These are phyloP conservation scores for Coniferiporia sulphurascens DNA, from an alignment of 1,284 basidiomycete species.

Conservation along the genomic window DNA sequence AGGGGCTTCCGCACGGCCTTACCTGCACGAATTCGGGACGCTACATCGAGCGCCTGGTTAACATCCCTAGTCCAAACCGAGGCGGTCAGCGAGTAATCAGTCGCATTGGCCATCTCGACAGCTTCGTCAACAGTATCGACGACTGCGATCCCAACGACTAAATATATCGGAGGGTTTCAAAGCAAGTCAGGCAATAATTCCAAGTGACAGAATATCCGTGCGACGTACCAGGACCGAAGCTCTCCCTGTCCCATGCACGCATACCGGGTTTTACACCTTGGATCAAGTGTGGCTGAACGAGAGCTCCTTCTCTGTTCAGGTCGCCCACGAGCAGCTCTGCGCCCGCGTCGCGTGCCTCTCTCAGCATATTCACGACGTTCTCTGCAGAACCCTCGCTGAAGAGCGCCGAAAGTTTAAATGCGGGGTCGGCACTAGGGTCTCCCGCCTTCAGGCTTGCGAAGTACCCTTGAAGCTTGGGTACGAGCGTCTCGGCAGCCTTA, in stretches of 20 bases:
- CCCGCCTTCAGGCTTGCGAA: slow-evolving; percentile 34
- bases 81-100: slow-evolving; percentile 49
- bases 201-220: slow-evolving; percentile 15
- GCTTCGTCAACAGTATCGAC: slow-evolving; percentile 50
- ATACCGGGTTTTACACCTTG: slow-evolving; percentile 44
- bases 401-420: slow-evolving; percentile 34
- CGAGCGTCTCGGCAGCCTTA: slow-evolving; percentile 32
- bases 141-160: slow-evolving; percentile 44
- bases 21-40: slow-evolving; percentile 46
- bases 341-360: slow-evolving; percentile 47
- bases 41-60: slow-evolving; percentile 42
- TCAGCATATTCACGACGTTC: slow-evolving; percentile 43
- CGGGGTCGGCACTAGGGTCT: slow-evolving; percentile 24
- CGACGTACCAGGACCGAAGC: slow-evolving; percentile 51
- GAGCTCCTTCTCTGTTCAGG: slow-evolving; percentile 33
- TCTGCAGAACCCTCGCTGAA: slow-evolving; percentile 49
- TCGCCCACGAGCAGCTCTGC: slow-evolving; percentile 50
- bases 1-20: slow-evolving; percentile 14
- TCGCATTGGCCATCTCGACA: slow-evolving; percentile 48
- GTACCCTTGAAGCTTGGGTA: slow-evolving; percentile 32
- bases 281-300: slow-evolving; percentile 54
- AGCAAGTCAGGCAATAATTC: slow-evolving; percentile 10
- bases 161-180: neutral
- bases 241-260: slow-evolving; percentile 50
- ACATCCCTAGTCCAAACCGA: slow-evolving; percentile 52